These are phyloP conservation scores for Cardamine resedifolia DNA, from an alignment of 345 rosid species.

Conservation along the genomic window DNA sequence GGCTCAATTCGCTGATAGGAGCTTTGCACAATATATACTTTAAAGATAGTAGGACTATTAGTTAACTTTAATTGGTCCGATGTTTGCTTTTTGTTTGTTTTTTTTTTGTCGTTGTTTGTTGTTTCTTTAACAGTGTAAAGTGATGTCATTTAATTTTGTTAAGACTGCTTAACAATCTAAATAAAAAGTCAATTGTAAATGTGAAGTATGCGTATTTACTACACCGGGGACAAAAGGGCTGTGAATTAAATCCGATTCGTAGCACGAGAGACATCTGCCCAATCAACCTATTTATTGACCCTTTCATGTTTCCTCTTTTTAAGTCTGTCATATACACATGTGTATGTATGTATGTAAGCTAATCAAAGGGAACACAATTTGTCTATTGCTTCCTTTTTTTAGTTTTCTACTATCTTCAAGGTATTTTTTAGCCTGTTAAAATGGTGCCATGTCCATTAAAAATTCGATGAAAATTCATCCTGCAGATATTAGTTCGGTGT, in stretches of 20 bases:
- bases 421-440: too few relatives aligned
- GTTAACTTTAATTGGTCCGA: slow-evolving; percentile 12
- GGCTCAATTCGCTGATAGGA: too few relatives aligned
- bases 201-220: slow-evolving; percentile 17
- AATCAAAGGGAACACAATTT: background rate
- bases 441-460: too few relatives aligned
- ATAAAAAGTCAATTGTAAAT: slow-evolving; percentile 19
- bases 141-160: slow-evolving; percentile 11
- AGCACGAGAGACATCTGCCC: slow-evolving; percentile 37
- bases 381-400: background rate
- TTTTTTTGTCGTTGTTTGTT: slow-evolving; percentile 22
- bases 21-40: slow-evolving; percentile 13
- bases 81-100: slow-evolving; percentile 4
- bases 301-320: slow-evolving; percentile 31
- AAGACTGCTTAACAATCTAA: background rate
- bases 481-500: too few relatives aligned
- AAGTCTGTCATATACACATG: slow-evolving; percentile 16
- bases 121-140: slow-evolving; percentile 16
- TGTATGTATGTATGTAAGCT: background rate
- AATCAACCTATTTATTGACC: slow-evolving; percentile 20
- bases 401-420: background rate
- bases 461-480: too few relatives aligned
- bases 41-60: slow-evolving; percentile 5
- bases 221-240: slow-evolving; percentile 23
- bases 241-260: slow-evolving; percentile 24